These are phyloP conservation scores for Nidularia pulvinata DNA, from an alignment of 768 basidiomycete species.

Conservation along the genomic window DNA sequence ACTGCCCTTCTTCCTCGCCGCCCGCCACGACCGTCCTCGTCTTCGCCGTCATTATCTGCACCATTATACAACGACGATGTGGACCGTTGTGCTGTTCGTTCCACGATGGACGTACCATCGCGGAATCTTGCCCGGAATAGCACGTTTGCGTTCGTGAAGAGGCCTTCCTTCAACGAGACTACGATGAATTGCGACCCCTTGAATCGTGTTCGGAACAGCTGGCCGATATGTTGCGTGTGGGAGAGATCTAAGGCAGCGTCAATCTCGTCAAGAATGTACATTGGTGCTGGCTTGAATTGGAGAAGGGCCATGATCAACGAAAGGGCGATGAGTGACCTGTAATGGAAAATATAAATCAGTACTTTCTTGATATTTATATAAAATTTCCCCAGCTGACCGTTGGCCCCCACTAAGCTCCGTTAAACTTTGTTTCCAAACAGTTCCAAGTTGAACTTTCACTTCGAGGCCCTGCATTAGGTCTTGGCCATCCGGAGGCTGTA, in stretches of 20 bases:
- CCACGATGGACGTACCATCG: slow-evolving; percentile 92
- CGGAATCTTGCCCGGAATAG: slow-evolving; percentile 92
- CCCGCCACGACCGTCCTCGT: slow-evolving; percentile 24
- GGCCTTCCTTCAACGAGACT: slow-evolving; percentile 93
- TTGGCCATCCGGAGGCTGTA: slow-evolving; percentile 91
- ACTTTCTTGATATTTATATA: neutral
- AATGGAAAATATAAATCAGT: slow-evolving; percentile 1
- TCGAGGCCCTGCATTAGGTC: slow-evolving; percentile 96
- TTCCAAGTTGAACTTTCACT: slow-evolving; percentile 94
- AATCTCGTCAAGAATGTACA: slow-evolving; percentile 99
- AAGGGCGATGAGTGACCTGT: slow-evolving; percentile 93
- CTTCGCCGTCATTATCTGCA: slow-evolving; percentile 20
- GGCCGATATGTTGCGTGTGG: slow-evolving; percentile 97
- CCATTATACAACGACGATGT: slow-evolving; percentile 41
- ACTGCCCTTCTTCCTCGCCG: slow-evolving; percentile 18
- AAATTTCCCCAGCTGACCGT: slow-evolving; percentile 50
- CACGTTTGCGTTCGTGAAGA: slow-evolving; percentile 98
- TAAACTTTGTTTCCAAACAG: slow-evolving; percentile 96
- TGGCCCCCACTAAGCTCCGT: slow-evolving; percentile 98
- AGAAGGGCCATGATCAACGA: slow-evolving; percentile 98
- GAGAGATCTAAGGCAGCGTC: slow-evolving; percentile 97
- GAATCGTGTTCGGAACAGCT: slow-evolving; percentile 96
- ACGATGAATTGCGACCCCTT: slow-evolving; percentile 99
- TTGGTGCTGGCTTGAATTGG: slow-evolving; percentile 98
- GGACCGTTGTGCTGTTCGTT: slow-evolving; percentile 74